These are phyloP conservation scores for Kwoniella pini DNA, from an alignment of 768 basidiomycete species.

Conservation along the genomic window DNA sequence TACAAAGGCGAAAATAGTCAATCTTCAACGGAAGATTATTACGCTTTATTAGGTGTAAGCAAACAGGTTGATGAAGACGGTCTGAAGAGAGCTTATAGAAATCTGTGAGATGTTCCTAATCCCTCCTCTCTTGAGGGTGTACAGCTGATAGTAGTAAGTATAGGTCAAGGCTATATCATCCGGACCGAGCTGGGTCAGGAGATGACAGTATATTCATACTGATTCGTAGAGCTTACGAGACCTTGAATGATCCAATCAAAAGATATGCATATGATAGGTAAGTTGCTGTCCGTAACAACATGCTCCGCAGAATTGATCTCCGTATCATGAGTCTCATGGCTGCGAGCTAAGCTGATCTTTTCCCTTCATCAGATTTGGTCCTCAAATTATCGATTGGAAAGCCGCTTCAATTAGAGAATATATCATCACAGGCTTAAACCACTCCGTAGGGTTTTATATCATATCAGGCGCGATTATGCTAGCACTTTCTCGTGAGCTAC, in stretches of 20 bases:
- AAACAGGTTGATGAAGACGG: conserved; percentile 37
- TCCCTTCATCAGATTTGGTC: conserved; percentile 31
- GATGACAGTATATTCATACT: conserved; percentile 36
- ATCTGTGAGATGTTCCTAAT: conserved; percentile 27
- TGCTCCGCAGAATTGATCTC: no score
- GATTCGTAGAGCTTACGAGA: conserved; percentile 43
- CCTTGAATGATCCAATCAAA: conserved; percentile 37
- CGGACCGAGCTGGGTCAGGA: conserved; percentile 34
- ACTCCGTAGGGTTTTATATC: conserved; percentile 40
- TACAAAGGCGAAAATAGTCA: conserved; percentile 1
- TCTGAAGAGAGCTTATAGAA: conserved; percentile 37
- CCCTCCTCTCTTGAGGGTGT: no score
- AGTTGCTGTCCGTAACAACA: background rate
- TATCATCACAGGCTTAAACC: conserved; percentile 28
- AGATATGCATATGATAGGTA: conserved; percentile 48
- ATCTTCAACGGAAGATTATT: conserved; percentile 33
- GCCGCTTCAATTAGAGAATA: conserved; percentile 31
- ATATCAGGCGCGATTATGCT: conserved; percentile 43
- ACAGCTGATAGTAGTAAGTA: background rate
- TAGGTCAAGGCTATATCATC: conserved; percentile 43
- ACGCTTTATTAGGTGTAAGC: conserved; percentile 35
- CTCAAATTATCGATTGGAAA: conserved; percentile 32
- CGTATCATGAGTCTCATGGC: no score
- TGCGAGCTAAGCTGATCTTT: background rate
- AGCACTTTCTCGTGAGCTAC: conserved; percentile 30